These are phyloP conservation scores for Phaeosphaeria sp. DNA, from an alignment of 2,329 filamentous ascomycete genomes.

Conservation along the genomic window DNA sequence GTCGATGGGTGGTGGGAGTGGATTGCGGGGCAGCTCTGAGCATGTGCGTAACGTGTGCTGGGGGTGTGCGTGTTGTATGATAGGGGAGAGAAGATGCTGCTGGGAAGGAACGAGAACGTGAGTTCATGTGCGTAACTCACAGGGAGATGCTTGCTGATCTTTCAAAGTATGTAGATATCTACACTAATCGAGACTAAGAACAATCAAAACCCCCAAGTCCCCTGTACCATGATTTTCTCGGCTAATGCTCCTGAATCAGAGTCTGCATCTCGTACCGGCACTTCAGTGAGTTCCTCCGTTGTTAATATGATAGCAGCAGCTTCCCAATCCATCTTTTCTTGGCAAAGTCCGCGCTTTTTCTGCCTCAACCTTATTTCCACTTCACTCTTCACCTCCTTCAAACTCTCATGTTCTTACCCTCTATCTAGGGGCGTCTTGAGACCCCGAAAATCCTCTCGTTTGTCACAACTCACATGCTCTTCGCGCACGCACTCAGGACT, in stretches of 20 bases:
- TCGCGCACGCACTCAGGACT: background rate
- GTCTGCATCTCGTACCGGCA: too few relatives aligned
- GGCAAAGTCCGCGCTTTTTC: background rate
- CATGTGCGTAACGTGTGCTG: background rate
- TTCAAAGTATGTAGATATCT: background rate
- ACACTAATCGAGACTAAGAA: background rate
- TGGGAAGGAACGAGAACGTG: background rate
- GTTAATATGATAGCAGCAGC: too few relatives aligned
- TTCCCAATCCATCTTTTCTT: background rate
- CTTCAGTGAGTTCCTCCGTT: too few relatives aligned
- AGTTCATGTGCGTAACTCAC: background rate
- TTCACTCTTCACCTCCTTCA: background rate
- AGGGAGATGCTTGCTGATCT: background rate
- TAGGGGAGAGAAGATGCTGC: background rate
- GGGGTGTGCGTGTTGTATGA: background rate
- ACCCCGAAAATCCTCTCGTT: too few relatives aligned
- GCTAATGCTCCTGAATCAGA: too few relatives aligned
- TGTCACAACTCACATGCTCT: background rate
- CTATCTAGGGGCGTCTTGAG: too few relatives aligned
- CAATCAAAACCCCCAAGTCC: background rate
- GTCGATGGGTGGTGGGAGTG: constrained; percentile 89
- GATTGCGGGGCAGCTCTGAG: constrained; percentile 77
- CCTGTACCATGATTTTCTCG: background rate
- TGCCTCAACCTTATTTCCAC: background rate
- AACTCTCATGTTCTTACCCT: too few relatives aligned